phyloP scores from a whole-genome alignment of 2,329 filamentous ascomycete genomes.

The Camptophora hylomeconis region DNA sequence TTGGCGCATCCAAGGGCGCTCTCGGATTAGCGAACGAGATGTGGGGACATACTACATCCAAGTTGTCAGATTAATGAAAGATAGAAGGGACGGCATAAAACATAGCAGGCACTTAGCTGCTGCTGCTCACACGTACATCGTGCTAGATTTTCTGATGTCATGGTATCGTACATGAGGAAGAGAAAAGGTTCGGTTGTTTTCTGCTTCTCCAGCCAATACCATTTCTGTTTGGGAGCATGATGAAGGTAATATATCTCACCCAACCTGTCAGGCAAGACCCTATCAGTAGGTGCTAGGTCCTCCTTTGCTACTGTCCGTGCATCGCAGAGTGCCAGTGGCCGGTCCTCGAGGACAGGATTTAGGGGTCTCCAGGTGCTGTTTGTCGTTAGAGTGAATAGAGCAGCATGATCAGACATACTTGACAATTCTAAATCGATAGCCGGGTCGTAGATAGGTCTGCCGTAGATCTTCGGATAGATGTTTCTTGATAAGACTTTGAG shows the following conservation, averaged over 20 bases:
- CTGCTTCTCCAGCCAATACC: slow-evolving; percentile 18
- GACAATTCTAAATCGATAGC: slow-evolving; percentile 3
- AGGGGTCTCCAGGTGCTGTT: slow-evolving; percentile 19
- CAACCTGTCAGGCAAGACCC: slow-evolving; percentile 13
- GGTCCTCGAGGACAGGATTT: slow-evolving; percentile 15
- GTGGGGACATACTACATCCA: slow-evolving; percentile 6
- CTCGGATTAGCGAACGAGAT: slow-evolving; percentile 6
- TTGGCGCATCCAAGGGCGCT: neutral
- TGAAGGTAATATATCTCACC: slow-evolving; percentile 19
- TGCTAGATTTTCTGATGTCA: slow-evolving; percentile 1
- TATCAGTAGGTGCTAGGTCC: slow-evolving; percentile 17
- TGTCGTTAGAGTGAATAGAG: slow-evolving; percentile 1
- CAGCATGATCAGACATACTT: slow-evolving; percentile 1
- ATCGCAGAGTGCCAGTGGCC: slow-evolving; percentile 18
- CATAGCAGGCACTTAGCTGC: neutral
- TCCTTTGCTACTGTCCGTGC: slow-evolving; percentile 10
- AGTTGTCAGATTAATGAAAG: too few species aligned
- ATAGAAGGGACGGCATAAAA: too few species aligned
- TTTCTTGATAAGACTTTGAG: slow-evolving; percentile 1
- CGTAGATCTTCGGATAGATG: slow-evolving; percentile 2
- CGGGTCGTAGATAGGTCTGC: neutral
- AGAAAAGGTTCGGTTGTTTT: slow-evolving; percentile 13
- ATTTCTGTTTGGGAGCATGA: slow-evolving; percentile 16
- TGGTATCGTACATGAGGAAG: slow-evolving; percentile 10
- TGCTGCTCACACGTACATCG: slow-evolving; percentile 2